Conservation (phyloP, 179 eudicot genomes). For the Beta lomatogona region DNA sequence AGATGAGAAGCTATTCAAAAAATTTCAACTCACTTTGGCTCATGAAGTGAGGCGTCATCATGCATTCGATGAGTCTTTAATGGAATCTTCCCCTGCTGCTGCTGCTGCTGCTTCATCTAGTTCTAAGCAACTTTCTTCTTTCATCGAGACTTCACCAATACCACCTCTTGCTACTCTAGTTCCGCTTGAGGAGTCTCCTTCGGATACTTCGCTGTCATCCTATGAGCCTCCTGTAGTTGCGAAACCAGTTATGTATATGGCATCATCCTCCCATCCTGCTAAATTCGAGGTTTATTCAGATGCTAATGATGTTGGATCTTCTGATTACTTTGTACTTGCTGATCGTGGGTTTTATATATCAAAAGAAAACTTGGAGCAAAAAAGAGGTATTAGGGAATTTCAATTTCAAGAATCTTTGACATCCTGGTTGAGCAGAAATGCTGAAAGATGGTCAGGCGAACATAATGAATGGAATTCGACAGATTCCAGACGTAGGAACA, state of each 20-base stretch:
- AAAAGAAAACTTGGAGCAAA: background rate
- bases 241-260: too few species aligned
- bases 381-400: background rate
- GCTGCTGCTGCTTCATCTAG: too few species aligned
- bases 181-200: too few species aligned
- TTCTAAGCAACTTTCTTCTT: too few species aligned
- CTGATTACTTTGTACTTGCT: background rate
- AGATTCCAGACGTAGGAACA: background rate
- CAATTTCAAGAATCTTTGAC: constrained; percentile 5
- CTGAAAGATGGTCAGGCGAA: too few species aligned
- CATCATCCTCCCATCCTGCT: too few species aligned
- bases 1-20: too few species aligned
- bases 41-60: background rate
- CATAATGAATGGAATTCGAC: background rate
- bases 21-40: background rate
- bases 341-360: background rate
- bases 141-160: too few species aligned
- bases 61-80: background rate
- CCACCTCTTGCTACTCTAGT: too few species aligned
- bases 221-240: too few species aligned
- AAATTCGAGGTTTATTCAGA: background rate
- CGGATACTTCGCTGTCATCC: too few species aligned
- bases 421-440: background rate
- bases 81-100: background rate
- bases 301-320: constrained; percentile 3